These are phyloP conservation scores for Coriaria nepalensis DNA, from an alignment of 306 rosid species.

Conservation along the genomic window DNA sequence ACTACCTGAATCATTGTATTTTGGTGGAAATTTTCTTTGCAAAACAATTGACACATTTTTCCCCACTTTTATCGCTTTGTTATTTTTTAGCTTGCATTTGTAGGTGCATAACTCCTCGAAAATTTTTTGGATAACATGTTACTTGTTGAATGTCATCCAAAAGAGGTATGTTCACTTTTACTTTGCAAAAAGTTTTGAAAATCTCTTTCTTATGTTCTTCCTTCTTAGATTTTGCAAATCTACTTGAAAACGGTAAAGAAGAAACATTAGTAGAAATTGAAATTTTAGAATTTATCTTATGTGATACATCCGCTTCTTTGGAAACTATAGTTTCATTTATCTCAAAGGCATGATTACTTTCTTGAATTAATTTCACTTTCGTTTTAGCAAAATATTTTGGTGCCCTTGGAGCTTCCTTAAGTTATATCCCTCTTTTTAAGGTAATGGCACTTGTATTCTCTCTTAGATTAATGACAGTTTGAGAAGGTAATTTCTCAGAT, in stretches of 20 bases:
- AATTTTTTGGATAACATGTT: neutral
- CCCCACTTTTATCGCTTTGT: neutral
- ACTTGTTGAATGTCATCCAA: neutral
- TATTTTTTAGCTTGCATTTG: neutral
- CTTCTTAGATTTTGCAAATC: neutral
- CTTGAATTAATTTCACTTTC: neutral
- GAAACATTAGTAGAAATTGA: neutral
- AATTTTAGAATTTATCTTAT: neutral
- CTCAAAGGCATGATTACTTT: too few relatives aligned
- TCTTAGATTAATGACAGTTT: neutral
- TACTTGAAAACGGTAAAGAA: neutral
- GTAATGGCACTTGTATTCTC: too few relatives aligned
- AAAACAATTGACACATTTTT: neutral
- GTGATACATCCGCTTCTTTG: neutral
- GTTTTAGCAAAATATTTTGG: neutral
- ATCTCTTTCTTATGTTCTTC: neutral
- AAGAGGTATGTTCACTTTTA: neutral
- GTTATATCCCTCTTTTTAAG: neutral
- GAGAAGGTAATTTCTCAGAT: neutral
- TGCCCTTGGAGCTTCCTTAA: neutral
- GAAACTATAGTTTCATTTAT: too few relatives aligned
- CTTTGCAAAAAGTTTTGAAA: neutral
- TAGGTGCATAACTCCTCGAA: neutral
- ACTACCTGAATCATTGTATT: conserved; percentile 4
- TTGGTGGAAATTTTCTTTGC: neutral